These are phyloP conservation scores for Pseudogymnoascus sp. DNA, from an alignment of 2,329 filamentous ascomycete species.

Conservation along the genomic window DNA sequence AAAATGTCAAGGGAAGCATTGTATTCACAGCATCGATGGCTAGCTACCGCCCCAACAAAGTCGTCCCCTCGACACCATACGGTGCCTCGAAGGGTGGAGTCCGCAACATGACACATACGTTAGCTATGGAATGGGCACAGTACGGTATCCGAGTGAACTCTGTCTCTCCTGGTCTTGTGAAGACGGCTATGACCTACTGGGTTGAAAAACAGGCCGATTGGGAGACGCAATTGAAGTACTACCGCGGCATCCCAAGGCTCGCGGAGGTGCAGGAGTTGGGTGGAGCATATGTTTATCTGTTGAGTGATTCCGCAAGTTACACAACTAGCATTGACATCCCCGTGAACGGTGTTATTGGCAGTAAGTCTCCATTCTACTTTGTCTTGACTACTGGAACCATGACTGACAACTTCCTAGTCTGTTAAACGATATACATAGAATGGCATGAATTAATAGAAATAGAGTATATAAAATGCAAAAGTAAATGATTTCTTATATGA, in stretches of 20 bases:
- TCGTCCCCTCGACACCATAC: conserved; percentile 24
- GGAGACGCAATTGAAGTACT: conserved; percentile 44
- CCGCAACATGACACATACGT: conserved; percentile 30
- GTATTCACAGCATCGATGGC: conserved; percentile 41
- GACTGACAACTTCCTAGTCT: not conserved
- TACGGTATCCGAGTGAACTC: conserved; percentile 30
- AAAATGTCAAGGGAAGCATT: conserved; percentile 34
- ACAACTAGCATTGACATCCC: conserved; percentile 32
- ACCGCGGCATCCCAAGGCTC: conserved; percentile 43
- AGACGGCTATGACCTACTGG: conserved; percentile 36
- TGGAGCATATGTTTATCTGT: conserved; percentile 24
- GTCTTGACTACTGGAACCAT: not conserved
- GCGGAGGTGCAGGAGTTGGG: conserved; percentile 39
- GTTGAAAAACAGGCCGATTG: conserved; percentile 40
- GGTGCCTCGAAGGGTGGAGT: conserved; percentile 37
- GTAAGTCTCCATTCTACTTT: not conserved
- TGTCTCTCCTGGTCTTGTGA: conserved; percentile 29
- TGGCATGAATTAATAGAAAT: not conserved
- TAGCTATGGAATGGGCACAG: conserved; percentile 32
- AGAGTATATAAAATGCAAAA: not conserved
- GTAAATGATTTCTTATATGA: not conserved
- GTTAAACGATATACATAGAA: not conserved
- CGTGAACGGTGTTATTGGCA: conserved; percentile 24
- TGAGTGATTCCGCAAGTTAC: conserved; percentile 29
- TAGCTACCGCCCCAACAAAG: conserved; percentile 37